Conservation (phyloP, 352 stramenopile genomes). For the Pythium brachiatum region DNA sequence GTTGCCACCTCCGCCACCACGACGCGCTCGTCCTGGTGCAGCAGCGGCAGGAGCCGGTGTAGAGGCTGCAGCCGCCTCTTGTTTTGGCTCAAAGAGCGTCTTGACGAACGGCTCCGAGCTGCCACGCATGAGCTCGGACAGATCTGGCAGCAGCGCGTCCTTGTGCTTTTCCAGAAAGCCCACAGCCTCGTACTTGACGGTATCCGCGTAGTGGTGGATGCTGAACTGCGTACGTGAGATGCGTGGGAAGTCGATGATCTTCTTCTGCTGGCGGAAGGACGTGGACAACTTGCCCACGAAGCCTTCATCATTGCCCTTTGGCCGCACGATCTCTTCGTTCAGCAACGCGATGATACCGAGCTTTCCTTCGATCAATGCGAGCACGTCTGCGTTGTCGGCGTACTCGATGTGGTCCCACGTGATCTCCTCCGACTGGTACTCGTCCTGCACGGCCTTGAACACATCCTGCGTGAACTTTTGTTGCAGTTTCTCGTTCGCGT, state of each 20-base stretch:
- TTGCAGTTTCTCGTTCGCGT: constrained; percentile 80
- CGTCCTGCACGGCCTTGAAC: constrained; percentile 90
- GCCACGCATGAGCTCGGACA: constrained; percentile 84
- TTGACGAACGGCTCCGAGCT: constrained; percentile 60
- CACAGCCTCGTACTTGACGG: constrained; percentile 80
- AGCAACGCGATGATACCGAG: constrained; percentile 88
- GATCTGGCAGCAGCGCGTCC: constrained; percentile 79
- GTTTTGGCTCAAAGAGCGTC: constrained; percentile 77
- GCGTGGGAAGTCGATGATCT: constrained; percentile 77
- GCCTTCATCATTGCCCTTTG: constrained; percentile 79
- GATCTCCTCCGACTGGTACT: constrained; percentile 92
- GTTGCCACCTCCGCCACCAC: constrained; percentile 16
- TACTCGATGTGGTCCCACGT: constrained; percentile 90
- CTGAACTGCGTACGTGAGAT: constrained; percentile 83
- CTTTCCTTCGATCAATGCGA: constrained; percentile 88
- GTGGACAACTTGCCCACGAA: constrained; percentile 84
- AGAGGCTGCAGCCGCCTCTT: constrained; percentile 52
- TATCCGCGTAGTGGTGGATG: constrained; percentile 85
- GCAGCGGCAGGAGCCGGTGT: constrained; percentile 28
- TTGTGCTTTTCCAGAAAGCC: constrained; percentile 86
- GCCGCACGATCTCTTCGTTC: constrained; percentile 88
- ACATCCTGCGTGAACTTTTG: constrained; percentile 61
- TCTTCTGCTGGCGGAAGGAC: constrained; percentile 87
- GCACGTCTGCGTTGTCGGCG: constrained; percentile 88
- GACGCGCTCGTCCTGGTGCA: constrained; percentile 10